These are phyloP conservation scores for Lactifluus hygrophoroides DNA, from an alignment of 768 basidiomycete species.

Conservation along the genomic window DNA sequence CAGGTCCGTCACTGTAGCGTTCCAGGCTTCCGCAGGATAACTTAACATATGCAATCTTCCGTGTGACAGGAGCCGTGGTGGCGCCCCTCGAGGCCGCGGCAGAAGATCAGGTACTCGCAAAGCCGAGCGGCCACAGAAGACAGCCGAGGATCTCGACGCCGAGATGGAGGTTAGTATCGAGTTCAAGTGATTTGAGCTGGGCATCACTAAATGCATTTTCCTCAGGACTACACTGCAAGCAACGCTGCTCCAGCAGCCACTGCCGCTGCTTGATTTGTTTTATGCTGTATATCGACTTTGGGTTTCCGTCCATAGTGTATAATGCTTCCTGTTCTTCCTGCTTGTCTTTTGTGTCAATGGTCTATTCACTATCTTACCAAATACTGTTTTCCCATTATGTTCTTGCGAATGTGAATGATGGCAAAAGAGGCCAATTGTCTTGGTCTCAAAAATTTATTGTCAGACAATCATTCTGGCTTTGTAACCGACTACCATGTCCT, in stretches of 20 bases:
- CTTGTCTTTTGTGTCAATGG: background rate
- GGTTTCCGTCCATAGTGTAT: conserved; percentile 13
- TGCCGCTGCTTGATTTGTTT: conserved; percentile 20
- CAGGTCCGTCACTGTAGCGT: conserved; percentile 29
- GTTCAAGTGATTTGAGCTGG: background rate
- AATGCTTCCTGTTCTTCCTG: conserved; percentile 15
- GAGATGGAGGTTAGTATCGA: conserved; percentile 82
- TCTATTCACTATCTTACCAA: background rate
- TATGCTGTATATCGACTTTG: background rate
- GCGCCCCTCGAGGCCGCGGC: conserved; percentile 33
- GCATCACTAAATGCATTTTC: background rate
- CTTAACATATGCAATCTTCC: background rate
- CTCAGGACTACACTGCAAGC: conserved; percentile 60
- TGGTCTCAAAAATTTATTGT: background rate
- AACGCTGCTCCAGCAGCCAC: conserved; percentile 37
- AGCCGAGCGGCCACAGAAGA: conserved; percentile 62
- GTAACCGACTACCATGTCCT: background rate
- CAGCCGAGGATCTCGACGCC: conserved; percentile 86
- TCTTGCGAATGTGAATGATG: background rate
- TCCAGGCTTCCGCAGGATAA: conserved; percentile 17
- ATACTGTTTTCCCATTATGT: background rate
- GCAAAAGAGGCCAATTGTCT: background rate
- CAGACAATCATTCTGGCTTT: background rate
- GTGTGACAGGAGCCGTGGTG: conserved; percentile 10
- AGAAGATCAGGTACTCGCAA: conserved; percentile 39